A percentile compares a stretch with the other conserved stretches of the same genome.
These are phyloP conservation scores for Rhazya stricta DNA, from an alignment of 257 asterid genomes.

Conservation along the genomic window DNA sequence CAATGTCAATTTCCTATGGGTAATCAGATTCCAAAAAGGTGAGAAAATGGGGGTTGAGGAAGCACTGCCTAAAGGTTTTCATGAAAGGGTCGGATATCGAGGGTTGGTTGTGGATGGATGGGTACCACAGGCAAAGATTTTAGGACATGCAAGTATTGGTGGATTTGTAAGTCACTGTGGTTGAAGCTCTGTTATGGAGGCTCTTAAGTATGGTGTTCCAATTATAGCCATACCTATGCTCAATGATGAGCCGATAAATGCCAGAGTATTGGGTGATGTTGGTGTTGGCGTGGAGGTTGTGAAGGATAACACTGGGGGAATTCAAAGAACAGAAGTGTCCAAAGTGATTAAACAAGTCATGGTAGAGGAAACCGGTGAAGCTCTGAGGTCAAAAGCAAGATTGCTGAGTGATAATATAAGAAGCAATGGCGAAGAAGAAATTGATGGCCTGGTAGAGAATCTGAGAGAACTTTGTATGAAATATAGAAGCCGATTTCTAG, in stretches of 20 bases:
- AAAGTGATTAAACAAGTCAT: constrained; percentile 20
- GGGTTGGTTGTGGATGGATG: constrained; percentile 16
- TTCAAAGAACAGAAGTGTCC: constrained; percentile 25
- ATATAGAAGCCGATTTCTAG: not conserved
- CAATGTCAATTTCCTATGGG: constrained; percentile 44
- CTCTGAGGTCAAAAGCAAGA: constrained; percentile 11
- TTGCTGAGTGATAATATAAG: not conserved
- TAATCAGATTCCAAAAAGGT: constrained; percentile 35
- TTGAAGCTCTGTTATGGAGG: constrained; percentile 44
- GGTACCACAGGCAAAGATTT: constrained; percentile 37
- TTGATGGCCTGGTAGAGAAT: not conserved
- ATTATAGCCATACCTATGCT: constrained; percentile 49
- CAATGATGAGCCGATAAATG: constrained; percentile 40
- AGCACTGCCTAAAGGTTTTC: constrained; percentile 40
- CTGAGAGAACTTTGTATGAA: not conserved
- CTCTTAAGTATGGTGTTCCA: constrained; percentile 45
- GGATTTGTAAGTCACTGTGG: constrained; percentile 52
- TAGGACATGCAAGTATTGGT: constrained; percentile 32
- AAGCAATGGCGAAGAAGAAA: not conserved
- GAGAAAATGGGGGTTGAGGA: constrained; percentile 14
- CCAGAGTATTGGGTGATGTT: constrained; percentile 24
- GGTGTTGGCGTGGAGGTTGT: constrained; percentile 32
- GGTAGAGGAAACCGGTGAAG: constrained; percentile 25
- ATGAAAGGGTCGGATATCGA: constrained; percentile 33
- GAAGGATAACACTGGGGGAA: constrained; percentile 24